Base-by-base conservation (phyloP, 345 rosid species). In the Eucalyptus microcorys region DNA sequence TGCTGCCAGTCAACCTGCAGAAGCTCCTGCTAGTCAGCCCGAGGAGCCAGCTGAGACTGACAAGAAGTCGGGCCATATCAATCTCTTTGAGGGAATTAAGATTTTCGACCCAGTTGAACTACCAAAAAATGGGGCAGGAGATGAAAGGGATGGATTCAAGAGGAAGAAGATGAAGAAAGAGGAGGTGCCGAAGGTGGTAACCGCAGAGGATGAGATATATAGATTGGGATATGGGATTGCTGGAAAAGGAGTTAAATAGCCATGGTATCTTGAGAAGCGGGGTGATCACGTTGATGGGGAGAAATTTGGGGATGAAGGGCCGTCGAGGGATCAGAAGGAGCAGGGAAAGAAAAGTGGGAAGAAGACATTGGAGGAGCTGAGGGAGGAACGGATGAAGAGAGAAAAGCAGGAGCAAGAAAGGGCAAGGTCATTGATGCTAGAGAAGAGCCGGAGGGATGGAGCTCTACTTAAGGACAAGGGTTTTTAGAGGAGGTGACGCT, bases 151-250 rank as follows among this genome's bases (percentile, higher is more conserved):
- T 71, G 95, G 91, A 50, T 47, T 45, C 45, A 94, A 92, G 90
- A 94, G 93, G 89, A 95, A 94, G 89, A 95, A 94, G 92, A 91
- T 93, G 96, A 96, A 92, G 96, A 96, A 94, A 92, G 96, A 97
- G 90, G 99, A 96, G 87, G 94, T 89, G 17, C 87, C 85, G 1
- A 93, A 90, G 89, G 92, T 92, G 14, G 94, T 96, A 49, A 94
- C 92, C 0, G 94, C 96, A 2, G 99, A 96, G 90, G 97, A 97
- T 86, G 98, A 96, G 92, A 96, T 93, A 93, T 96, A 96, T 91
- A 96, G 90, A 93, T 96, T 97, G 99, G 98, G 99, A 4, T 95
- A 96, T 89, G 99, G 99, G 19, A 43, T 97, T 90, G 99, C 98
- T 7, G 99, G 99, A 81, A 97, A 96, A 92, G 99, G 99, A 55